Evolutionary conservation across 192 early-diverging fungal species (phyloP).

Genomic region (Gryganskiella cystojenkinii): DNA sequence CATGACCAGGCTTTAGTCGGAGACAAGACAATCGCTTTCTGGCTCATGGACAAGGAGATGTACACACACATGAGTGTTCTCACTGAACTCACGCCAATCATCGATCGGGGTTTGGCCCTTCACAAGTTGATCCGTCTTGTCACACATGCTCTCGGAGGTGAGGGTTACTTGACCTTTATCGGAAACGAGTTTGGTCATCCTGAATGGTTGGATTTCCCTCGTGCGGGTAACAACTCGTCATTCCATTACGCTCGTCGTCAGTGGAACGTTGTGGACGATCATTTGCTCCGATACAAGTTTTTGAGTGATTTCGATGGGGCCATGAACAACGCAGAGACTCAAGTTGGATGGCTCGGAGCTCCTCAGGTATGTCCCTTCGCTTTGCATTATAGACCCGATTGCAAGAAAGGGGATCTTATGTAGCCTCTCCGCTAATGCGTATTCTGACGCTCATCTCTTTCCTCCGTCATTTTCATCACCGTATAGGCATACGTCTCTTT

Average conservation of each 20-base stretch:
- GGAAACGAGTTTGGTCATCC: slow-evolving; percentile 99
- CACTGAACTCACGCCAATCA: slow-evolving; percentile 78
- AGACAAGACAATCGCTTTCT: slow-evolving; percentile 98
- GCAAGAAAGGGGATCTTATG: no score
- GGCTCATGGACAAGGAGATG: slow-evolving; percentile 99
- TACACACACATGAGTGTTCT: slow-evolving; percentile 92
- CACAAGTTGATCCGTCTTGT: slow-evolving; percentile 96
- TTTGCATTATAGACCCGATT: background rate
- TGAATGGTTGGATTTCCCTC: slow-evolving; percentile 98
- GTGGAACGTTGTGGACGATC: slow-evolving; percentile 91
- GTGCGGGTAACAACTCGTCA: slow-evolving; percentile 87
- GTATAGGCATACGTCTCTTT: slow-evolving; percentile 79
- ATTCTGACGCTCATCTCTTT: no score
- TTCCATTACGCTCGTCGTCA: slow-evolving; percentile 95
- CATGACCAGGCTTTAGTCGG: slow-evolving; percentile 98
- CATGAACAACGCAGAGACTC: slow-evolving; percentile 80
- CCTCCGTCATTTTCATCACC: background rate
- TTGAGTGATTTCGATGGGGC: slow-evolving; percentile 89
- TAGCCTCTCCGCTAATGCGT: no score
- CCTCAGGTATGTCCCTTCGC: slow-evolving; percentile 59
- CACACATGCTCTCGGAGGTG: slow-evolving; percentile 88
- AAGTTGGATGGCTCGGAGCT: slow-evolving; percentile 73
- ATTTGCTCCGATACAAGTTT: slow-evolving; percentile 90
- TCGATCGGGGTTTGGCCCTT: slow-evolving; percentile 92
- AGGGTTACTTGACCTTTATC: slow-evolving; percentile 96